Base-by-base conservation (phyloP, 2,329 filamentous ascomycete species). In the Nemania sp. region DNA sequence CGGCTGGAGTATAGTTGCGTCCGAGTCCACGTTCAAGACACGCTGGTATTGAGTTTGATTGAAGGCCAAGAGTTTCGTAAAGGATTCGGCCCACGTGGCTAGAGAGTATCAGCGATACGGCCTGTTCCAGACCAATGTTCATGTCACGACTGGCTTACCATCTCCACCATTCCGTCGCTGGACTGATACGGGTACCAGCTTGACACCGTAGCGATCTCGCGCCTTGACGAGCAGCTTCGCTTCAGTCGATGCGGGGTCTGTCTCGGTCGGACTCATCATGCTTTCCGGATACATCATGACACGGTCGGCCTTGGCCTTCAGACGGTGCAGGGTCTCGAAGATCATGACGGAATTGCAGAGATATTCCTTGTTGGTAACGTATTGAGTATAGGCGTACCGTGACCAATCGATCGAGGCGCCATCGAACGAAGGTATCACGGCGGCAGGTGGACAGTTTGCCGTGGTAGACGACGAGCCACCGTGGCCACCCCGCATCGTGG, bases 41-140 rank as follows among this genome's bases (percentile, higher is more conserved):
- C 83, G 73, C 12, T 71, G 61, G 40, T 90, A 90, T 57, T 87
- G 79, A 0, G 83, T 84, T 54, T 89, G 84, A 60, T 87, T 87
- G 70, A 90, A 91, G 2, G 87, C 86, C 18, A 89, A 80, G 35
- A 90, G 81, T 71, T 91, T 91, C 20, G 87, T 88, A 67, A 86
- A 86, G 2, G 83, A 86, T 37, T 84, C 81, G 58, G 85, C 83
- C 87, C 86, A 89, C 1, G 85, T 85, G 17, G 75, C 78, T 65
- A 12, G 25, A 49, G 52, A 32, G 18, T 48, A 37, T 65, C 37
- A 62, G 54, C 43, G 32, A 61, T 47, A 21, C 12, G 29, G 17
- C 25, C 15, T 13, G 6, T n/a, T 17, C 12, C 2, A 49, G 20
- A 12, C 37, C 5, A 20, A 45, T 34, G n/a, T 15, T 15, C 15